Evolutionary conservation across 2,329 filamentous ascomycete genomes (phyloP), one percentile per base, ranked within the genome.

Genomic region (Trichoderma koningii): DNA sequence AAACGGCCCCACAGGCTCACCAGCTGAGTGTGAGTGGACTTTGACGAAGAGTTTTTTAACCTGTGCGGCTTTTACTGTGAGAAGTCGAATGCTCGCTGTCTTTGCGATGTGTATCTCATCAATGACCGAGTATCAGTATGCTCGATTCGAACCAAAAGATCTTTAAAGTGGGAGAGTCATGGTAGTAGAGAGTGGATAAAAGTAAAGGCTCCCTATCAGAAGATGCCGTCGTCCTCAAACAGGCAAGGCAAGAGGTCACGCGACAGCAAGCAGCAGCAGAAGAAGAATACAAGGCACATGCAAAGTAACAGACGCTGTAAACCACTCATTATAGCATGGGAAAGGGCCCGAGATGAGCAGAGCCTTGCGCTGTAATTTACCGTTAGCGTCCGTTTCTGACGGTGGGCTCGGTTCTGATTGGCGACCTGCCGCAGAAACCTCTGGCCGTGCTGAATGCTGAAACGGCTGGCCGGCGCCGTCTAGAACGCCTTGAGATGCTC

Each of bases 351-450:
- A 53, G 38, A 34, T 7, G 38, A 23, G n/a, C 10, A 44, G 19
- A 44, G 44, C 38, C 26, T 63, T 47, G 60, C 50, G 60, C 50
- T 47, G 51, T 63, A 55, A 63, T 63, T 63, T 55, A 63, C 60
- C 41, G 60, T 63, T 55, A 55, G 60, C 60, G 60, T 63, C 60
- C 50, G 60, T 63, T 63, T 63, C 48, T 63, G 55, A 55, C 60
- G 60, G 60, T 47, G 15, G 21, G 23, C 50, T 55, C 19, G n/a
- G 34, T 4, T 50, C 50, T 30, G 28, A 63, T 63, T 63, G 60
- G 60, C 28, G 60, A 38, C 50, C 45, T 55, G 60, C 41, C 23
- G 12, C 50, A 3, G 34, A 55, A 45, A 55, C 38, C 26, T 48
- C 60, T 41, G 38, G 41, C 48, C 10, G 41, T 34, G 41, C 59